These are phyloP conservation scores for Zasmidium angulare DNA, from an alignment of 2,329 filamentous ascomycete genomes.

Conservation along the genomic window DNA sequence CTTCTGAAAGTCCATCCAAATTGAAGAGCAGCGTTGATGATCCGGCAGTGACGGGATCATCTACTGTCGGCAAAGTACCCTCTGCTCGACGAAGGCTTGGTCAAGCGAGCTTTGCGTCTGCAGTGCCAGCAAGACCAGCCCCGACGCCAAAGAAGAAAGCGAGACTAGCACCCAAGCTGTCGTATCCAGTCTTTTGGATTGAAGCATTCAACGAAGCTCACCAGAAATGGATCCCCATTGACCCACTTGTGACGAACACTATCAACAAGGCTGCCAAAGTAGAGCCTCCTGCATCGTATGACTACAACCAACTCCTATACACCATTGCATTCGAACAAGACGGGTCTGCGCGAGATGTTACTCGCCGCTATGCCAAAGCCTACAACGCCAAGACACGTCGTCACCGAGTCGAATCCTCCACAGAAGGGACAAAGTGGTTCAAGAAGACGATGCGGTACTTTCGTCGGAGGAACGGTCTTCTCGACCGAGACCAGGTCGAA, in stretches of 20 bases:
- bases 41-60: constrained; percentile 19
- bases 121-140: constrained; percentile 4
- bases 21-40: constrained; percentile 22
- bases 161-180: constrained; percentile 63
- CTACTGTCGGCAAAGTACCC: constrained; percentile 27
- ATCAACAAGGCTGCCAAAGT: constrained; percentile 74
- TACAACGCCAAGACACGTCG: constrained; percentile 89
- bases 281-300: constrained; percentile 79
- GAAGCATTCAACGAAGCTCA: constrained; percentile 83
- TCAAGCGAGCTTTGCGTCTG: constrained; percentile 28
- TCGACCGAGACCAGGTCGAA: constrained; percentile 80
- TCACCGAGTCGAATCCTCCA: constrained; percentile 70
- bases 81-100: constrained; percentile 35
- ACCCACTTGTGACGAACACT: constrained; percentile 77
- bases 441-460: constrained; percentile 49
- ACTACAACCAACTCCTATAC: constrained; percentile 75
- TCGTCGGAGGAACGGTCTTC: constrained; percentile 25
- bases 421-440: constrained; percentile 59
- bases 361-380: constrained; percentile 79
- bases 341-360: constrained; percentile 78
- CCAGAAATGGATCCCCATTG: constrained; percentile 89
- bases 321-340: constrained; percentile 83
- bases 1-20: constrained; percentile 1
- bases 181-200: constrained; percentile 88
- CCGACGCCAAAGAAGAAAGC: constrained; percentile 32